phyloP scores from a whole-genome alignment of 305 asterid species.

The Fraxinus sp. region DNA sequence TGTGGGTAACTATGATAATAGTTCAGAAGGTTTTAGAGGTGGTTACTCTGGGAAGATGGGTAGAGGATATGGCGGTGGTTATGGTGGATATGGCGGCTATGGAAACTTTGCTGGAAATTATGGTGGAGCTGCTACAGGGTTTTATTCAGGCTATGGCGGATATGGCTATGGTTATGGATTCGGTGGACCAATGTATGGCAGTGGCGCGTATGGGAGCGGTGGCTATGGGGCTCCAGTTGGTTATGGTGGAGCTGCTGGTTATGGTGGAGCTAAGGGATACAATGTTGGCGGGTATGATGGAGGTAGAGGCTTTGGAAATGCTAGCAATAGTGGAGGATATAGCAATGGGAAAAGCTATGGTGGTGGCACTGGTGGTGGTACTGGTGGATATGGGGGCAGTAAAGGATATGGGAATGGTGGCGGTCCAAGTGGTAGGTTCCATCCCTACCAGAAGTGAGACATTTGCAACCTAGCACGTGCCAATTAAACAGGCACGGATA shows the following conservation, averaged over 20 bases:
- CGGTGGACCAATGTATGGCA: conserved; percentile 83
- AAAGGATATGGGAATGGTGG: conserved; percentile 45
- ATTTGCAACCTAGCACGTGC: not conserved
- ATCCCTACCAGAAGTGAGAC: conserved; percentile 73
- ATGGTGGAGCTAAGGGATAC: conserved; percentile 36
- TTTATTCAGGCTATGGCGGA: conserved; percentile 76
- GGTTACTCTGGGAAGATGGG: conserved; percentile 75
- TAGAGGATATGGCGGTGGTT: conserved; percentile 67
- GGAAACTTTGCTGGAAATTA: conserved; percentile 63
- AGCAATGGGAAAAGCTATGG: conserved; percentile 39
- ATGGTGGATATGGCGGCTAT: conserved; percentile 51
- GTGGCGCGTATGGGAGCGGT: conserved; percentile 72
- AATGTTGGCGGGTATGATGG: conserved; percentile 31
- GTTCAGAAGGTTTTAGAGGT: conserved; percentile 56
- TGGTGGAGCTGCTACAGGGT: conserved; percentile 58
- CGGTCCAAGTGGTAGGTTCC: conserved; percentile 60
- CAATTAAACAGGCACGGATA: not conserved
- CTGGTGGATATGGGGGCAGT: conserved; percentile 35
- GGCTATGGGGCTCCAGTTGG: conserved; percentile 54
- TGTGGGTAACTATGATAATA: conserved; percentile 52
- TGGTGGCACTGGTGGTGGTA: conserved; percentile 13
- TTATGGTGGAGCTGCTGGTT: conserved; percentile 54
- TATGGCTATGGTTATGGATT: conserved; percentile 83
- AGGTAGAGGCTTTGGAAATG: conserved; percentile 33
- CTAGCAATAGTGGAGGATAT: conserved; percentile 35